Evolutionary conservation across 768 basidiomycete species (phyloP), one percentile per base, ranked within the genome.

Genomic region (Termitomyces heimii): DNA sequence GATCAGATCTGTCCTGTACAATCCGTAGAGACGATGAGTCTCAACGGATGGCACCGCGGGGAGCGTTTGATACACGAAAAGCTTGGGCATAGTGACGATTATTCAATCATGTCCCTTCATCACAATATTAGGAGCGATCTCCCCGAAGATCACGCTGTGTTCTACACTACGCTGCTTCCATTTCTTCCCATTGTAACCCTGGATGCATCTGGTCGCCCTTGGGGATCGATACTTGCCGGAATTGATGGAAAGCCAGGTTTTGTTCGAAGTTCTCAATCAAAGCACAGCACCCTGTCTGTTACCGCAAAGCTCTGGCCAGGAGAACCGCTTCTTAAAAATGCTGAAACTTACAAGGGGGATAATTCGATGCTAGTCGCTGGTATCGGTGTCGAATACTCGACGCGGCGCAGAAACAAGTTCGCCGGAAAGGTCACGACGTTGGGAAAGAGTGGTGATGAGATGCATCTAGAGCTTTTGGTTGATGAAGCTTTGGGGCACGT

Each of bases 331-430:
- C 48, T 67, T 22, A 68, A 73, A 48, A 80, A 75, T 55, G 60
- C 71, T 37, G 61, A 65, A 18, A 46, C 57, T 7, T 58, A 49
- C 37, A n/a, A 26, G 24, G 46, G 53, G 14, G 43, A 42, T 7
- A 60, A 29, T 18, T 22, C 63, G 2, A 68, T 70, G 55, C 66
- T 84, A 5, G 70, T 80, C 13, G 82, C 82, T 5, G 84, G 85
- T 0, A 77, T 86, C 37, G 85, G 84, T 4, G 76, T 86, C 16
- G 82, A 86, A 58, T 75, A 82, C 40, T 67, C 74, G 16, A 83
- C 83, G 1, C 68, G 85, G 32, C 66, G 83, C 61, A 74, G 85
- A 62, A 85, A 85, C 62, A 86, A 86, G 66, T 80, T 86, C 57
- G 81, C 82, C 0, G 85, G 85, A 4, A 62, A 64, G 16, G 68